Conservation (phyloP, 164 flowering plant genomes). For the Umbellularia californica region DNA sequence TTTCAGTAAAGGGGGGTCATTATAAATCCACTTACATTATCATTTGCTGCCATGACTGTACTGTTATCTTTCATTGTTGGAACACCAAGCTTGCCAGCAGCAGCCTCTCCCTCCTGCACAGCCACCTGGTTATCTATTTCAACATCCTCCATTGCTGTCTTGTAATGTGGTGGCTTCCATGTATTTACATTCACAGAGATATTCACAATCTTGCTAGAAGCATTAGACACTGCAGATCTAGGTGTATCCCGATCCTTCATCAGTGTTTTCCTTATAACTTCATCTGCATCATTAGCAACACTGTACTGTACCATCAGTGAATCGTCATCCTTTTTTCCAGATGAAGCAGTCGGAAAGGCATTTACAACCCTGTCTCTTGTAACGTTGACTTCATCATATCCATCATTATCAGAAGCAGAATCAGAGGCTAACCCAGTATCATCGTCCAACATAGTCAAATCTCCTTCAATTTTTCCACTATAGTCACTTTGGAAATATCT, state of each 20-base stretch:
- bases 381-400: constrained; percentile 37
- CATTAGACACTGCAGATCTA: constrained; percentile 23
- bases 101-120: constrained; percentile 26
- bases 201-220: constrained; percentile 52
- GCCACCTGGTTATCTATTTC: constrained; percentile 29
- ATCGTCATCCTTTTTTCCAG: constrained; percentile 39
- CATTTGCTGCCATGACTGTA: constrained; percentile 28
- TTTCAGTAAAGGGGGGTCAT: neutral
- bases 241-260: constrained; percentile 39
- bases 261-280: constrained; percentile 22
- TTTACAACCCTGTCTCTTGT: constrained; percentile 25
- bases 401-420: constrained; percentile 55
- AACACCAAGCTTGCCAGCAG: constrained; percentile 23
- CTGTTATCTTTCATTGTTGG: constrained; percentile 33
- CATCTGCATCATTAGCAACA: constrained; percentile 39
- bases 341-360: constrained; percentile 36
- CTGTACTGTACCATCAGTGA: constrained; percentile 40
- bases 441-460: constrained; percentile 28
- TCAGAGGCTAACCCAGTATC: constrained; percentile 39
- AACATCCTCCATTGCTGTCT: constrained; percentile 29
- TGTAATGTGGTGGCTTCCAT: constrained; percentile 69
- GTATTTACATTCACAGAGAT: constrained; percentile 59
- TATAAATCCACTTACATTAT: constrained; percentile 50
- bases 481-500: constrained; percentile 26
- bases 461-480: constrained; percentile 25